Percentiles rank a stretch among this genome's conserved stretches.
These are phyloP conservation scores for Avicennia marina DNA, from an alignment of 257 asterid species.

Conservation along the genomic window DNA sequence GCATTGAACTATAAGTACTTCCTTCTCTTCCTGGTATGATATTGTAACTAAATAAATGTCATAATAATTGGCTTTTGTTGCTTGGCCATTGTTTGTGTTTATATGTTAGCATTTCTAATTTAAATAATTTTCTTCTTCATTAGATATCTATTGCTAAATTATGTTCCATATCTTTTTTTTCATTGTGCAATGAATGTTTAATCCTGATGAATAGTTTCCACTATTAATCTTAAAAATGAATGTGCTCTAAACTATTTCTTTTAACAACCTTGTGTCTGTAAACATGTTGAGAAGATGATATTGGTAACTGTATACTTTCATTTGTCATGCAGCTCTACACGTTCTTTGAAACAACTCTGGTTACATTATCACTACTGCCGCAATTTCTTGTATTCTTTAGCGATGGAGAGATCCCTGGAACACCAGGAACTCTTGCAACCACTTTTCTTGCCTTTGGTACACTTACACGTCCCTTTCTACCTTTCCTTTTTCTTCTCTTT, in stretches of 20 bases:
- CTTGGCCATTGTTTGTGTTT: not conserved
- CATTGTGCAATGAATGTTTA: not conserved
- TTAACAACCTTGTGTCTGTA: not conserved
- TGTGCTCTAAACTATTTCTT: not conserved
- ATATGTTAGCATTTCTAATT: not conserved
- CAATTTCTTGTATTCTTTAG: conserved; percentile 86
- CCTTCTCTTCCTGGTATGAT: conserved; percentile 91
- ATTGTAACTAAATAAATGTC: conserved; percentile 2
- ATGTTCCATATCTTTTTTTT: not conserved
- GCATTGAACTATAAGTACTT: conserved; percentile 95
- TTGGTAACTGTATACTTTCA: conserved; percentile 14
- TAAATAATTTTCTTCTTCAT: not conserved
- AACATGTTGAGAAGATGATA: not conserved
- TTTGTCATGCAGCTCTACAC: conserved; percentile 79
- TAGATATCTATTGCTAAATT: not conserved
- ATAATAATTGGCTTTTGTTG: conserved; percentile 2
- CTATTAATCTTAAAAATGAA: not conserved
- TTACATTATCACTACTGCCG: conserved; percentile 71
- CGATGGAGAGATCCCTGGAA: conserved; percentile 88
- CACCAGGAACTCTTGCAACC: conserved; percentile 94
- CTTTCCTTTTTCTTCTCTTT: conserved; percentile 5
- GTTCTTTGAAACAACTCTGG: conserved; percentile 85
- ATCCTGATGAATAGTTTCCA: not conserved
- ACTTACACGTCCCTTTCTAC: not conserved
- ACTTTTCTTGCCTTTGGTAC: conserved; percentile 90